These are phyloP conservation scores for Penicillium sp. DNA, from an alignment of 2,329 filamentous ascomycete genomes.

Conservation along the genomic window DNA sequence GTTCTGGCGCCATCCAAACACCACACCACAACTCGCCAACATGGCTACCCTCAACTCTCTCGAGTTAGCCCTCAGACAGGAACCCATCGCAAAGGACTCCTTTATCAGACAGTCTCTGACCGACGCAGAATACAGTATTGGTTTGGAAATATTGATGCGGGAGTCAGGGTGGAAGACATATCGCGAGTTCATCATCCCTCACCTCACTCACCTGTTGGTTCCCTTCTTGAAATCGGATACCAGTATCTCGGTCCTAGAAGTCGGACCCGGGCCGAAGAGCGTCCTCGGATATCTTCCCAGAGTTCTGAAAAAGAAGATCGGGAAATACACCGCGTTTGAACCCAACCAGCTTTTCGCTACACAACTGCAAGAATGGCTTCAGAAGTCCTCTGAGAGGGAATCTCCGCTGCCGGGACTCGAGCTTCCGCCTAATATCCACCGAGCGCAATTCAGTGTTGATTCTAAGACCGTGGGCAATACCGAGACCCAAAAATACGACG, in stretches of 20 bases:
- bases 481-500: slow-evolving; percentile 54
- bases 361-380: slow-evolving; percentile 53
- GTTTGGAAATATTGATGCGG: slow-evolving; percentile 54
- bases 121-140: slow-evolving; percentile 57
- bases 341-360: slow-evolving; percentile 57
- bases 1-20: neutral
- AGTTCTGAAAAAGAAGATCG: slow-evolving; percentile 49
- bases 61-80: slow-evolving; percentile 43
- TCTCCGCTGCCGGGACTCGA: slow-evolving; percentile 27
- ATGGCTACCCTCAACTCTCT: slow-evolving; percentile 57
- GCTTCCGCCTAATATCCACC: slow-evolving; percentile 14
- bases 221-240: slow-evolving; percentile 50
- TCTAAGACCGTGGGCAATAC: slow-evolving; percentile 20
- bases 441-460: slow-evolving; percentile 18
- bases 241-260: slow-evolving; percentile 62
- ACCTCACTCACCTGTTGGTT: slow-evolving; percentile 52
- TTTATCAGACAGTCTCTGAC: slow-evolving; percentile 17
- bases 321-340: slow-evolving; percentile 62
- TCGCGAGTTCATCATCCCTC: slow-evolving; percentile 53
- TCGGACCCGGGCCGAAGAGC: slow-evolving; percentile 64
- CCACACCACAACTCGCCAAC: neutral
- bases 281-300: slow-evolving; percentile 59
- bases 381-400: slow-evolving; percentile 32
- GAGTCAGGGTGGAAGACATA: slow-evolving; percentile 46
- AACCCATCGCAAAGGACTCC: neutral